phyloP scores from a whole-genome alignment of 495 filamentous ascomycete genomes.

The Cercophora newfieldiana region DNA sequence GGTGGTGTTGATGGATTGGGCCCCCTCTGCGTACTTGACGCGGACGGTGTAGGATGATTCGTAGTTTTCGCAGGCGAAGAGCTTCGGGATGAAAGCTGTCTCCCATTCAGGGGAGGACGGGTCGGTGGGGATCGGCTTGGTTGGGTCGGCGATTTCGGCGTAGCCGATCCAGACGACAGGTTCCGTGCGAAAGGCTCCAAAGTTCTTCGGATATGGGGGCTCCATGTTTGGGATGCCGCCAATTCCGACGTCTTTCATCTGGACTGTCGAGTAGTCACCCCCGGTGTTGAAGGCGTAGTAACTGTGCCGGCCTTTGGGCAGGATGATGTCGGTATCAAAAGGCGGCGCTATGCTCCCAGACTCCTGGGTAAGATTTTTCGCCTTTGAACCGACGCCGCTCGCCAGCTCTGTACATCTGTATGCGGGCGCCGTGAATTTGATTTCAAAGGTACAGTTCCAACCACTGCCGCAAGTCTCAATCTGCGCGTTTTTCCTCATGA shows the following conservation, averaged over 20 bases:
- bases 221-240: conserved; percentile 32
- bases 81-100: conserved; percentile 36
- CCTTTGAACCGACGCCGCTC: conserved; percentile 31
- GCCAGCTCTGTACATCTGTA: conserved; percentile 41
- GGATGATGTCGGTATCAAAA: conserved; percentile 34
- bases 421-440: conserved; percentile 36
- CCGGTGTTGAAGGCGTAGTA: conserved; percentile 39
- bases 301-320: conserved; percentile 34
- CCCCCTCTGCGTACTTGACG: conserved; percentile 35
- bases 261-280: conserved; percentile 38
- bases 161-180: conserved; percentile 42
- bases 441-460: conserved; percentile 40
- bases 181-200: conserved; percentile 42
- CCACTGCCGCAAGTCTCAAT: conserved; percentile 38
- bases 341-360: conserved; percentile 31
- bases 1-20: conserved; percentile 32
- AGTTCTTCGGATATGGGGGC: conserved; percentile 34
- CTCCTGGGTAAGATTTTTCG: conserved; percentile 30
- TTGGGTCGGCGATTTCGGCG: conserved; percentile 25
- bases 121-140: conserved; percentile 23
- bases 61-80: conserved; percentile 43
- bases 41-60: conserved; percentile 36
- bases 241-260: conserved; percentile 33
- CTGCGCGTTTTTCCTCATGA: conserved; percentile 27
- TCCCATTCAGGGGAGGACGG: conserved; percentile 28